phyloP scores from a whole-genome alignment of 2,329 filamentous ascomycete species.

The Monosporascus sp. region DNA sequence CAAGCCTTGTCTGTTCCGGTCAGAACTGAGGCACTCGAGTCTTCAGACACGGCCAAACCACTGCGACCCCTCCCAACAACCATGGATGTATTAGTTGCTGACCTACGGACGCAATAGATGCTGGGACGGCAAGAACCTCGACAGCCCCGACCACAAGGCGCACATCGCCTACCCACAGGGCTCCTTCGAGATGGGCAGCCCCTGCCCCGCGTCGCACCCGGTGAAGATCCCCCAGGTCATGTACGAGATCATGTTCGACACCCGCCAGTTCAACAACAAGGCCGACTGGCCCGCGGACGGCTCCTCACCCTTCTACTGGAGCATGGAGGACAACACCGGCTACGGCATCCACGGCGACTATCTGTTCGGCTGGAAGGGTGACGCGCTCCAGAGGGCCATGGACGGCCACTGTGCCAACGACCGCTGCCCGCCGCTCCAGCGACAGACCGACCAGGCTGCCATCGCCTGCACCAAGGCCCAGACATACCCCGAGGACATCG shows the following conservation, averaged over 20 bases:
- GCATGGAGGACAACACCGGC: conserved; percentile 28
- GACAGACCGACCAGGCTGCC: conserved; percentile 24
- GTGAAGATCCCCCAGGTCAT: conserved; percentile 33
- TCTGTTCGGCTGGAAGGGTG: conserved; percentile 33
- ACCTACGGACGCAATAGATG: conserved; percentile 6
- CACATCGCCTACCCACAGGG: conserved; percentile 25
- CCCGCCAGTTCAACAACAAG: conserved; percentile 26
- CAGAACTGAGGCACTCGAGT: not conserved
- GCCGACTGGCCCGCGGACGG: conserved; percentile 29
- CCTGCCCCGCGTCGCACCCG: conserved; percentile 24
- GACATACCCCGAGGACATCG: conserved; percentile 18
- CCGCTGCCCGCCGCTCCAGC: conserved; percentile 23
- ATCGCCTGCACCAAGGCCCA: conserved; percentile 23
- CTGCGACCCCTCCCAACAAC: too few relatives aligned
- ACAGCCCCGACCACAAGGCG: conserved; percentile 26
- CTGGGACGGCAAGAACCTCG: conserved; percentile 29
- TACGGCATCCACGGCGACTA: conserved; percentile 33
- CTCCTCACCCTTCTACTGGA: conserved; percentile 25
- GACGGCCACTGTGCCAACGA: conserved; percentile 28
- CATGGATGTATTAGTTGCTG: too few relatives aligned
- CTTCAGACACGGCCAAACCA: too few relatives aligned
- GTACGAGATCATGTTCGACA: conserved; percentile 38
- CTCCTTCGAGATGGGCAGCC: conserved; percentile 22
- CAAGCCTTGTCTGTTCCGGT: not conserved
- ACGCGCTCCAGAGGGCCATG: conserved; percentile 30